A percentile compares a stretch with the other conserved stretches of the same genome.
These are phyloP conservation scores for Aureobasidium sp. DNA, from an alignment of 2,329 filamentous ascomycete genomes.

Conservation along the genomic window DNA sequence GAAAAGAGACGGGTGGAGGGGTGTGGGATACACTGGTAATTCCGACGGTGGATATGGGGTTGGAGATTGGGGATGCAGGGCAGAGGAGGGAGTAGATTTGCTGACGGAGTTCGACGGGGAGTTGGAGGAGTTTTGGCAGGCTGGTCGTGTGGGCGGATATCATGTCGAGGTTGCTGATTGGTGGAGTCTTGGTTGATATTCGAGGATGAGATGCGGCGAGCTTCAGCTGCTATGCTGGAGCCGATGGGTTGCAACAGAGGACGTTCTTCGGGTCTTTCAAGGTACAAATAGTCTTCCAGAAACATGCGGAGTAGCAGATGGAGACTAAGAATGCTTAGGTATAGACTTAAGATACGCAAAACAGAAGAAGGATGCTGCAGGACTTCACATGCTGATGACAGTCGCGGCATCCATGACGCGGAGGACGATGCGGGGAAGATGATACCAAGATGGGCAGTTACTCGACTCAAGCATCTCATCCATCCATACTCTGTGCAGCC, in stretches of 20 bases:
- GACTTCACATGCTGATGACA: not conserved
- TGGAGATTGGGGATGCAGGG: constrained; percentile 19
- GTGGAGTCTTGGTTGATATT: too few relatives aligned
- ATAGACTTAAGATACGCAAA: not conserved
- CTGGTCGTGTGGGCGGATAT: too few relatives aligned
- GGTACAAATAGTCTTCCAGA: not conserved
- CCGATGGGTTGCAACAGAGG: too few relatives aligned
- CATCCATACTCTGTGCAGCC: too few relatives aligned
- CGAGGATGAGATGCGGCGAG: not conserved
- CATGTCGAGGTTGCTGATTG: not conserved
- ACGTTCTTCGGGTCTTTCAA: not conserved
- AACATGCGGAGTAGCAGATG: not conserved
- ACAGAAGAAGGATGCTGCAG: not conserved
- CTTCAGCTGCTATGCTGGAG: not conserved
- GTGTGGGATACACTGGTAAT: constrained; percentile 28
- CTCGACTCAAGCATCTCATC: not conserved
- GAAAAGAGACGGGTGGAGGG: constrained; percentile 20
- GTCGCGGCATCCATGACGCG: not conserved
- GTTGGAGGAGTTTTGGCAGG: constrained; percentile 21
- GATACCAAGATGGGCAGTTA: not conserved
- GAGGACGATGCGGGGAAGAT: not conserved
- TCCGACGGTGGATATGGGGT: constrained; percentile 23
- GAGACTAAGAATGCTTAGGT: not conserved
- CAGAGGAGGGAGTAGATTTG: constrained; percentile 35
- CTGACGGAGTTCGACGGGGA: constrained; percentile 38